A percentile compares a stretch with the other conserved stretches of the same genome.
phyloP scores from a whole-genome alignment of 2,329 filamentous ascomycete species.

The Trichoderma pleuroti region DNA sequence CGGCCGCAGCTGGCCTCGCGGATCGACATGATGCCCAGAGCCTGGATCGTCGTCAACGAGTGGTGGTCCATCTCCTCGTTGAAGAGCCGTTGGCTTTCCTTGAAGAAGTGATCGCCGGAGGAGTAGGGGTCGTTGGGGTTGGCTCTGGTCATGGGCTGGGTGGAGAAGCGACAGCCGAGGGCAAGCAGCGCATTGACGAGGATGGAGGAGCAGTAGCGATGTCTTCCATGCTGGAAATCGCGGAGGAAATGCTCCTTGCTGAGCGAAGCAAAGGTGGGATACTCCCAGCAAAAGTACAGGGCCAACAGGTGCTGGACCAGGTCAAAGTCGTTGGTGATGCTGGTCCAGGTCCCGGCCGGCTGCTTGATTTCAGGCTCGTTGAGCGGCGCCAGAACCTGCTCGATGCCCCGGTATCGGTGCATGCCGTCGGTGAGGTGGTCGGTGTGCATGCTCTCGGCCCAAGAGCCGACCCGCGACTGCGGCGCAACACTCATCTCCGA shows the following conservation, averaged over 20 bases:
- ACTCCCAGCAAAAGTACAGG: constrained; percentile 72
- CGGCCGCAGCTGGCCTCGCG: constrained; percentile 69
- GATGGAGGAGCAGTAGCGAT: constrained; percentile 64
- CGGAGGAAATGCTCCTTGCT: constrained; percentile 67
- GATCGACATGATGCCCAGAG: constrained; percentile 72
- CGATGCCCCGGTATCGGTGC: constrained; percentile 39
- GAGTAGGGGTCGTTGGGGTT: constrained; percentile 59
- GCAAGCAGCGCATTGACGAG: constrained; percentile 64
- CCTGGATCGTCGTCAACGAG: constrained; percentile 67
- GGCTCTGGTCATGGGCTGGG: constrained; percentile 59
- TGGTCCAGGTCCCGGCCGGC: constrained; percentile 54
- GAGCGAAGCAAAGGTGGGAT: constrained; percentile 70
- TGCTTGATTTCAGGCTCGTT: constrained; percentile 43
- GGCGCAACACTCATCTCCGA: constrained; percentile 38
- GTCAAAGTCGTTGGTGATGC: constrained; percentile 52
- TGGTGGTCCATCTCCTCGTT: constrained; percentile 57
- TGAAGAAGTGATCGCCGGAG: constrained; percentile 72
- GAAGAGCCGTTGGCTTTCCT: constrained; percentile 61
- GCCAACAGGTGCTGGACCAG: constrained; percentile 62
- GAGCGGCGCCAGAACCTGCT: constrained; percentile 48
- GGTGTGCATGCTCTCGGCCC: constrained; percentile 45
- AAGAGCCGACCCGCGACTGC: constrained; percentile 47
- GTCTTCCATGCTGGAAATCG: constrained; percentile 59
- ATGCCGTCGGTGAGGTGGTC: constrained; percentile 32
- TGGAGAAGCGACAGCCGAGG: constrained; percentile 66